Evolutionary conservation across 2,329 filamentous ascomycete genomes (phyloP), one percentile per base, ranked within the genome.

Genomic region (Phoma sp.): DNA sequence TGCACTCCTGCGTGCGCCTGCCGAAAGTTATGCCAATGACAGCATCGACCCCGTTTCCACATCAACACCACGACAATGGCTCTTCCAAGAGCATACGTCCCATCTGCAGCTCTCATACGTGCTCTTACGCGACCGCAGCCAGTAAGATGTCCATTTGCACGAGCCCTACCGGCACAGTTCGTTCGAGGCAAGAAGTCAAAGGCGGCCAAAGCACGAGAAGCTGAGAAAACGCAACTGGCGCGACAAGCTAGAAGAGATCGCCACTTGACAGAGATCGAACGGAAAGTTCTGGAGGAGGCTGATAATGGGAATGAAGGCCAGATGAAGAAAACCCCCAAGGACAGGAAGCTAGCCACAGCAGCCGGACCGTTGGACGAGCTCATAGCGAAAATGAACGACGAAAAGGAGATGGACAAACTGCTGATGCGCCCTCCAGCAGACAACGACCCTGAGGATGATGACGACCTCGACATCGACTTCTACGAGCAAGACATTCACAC

Each of bases 401-500:
- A 35, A 3, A 41, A 44, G 5, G 19, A 39, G 15, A 39, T 48
- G 6, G 52, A 61, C 12, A 58, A 51, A 4, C 12, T 13, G 24
- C 36, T 46, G 10, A 58, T 60, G 8, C 17, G 35, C 15, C 36
- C 38, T 1, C 41, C 24, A 6, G 13, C 31, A 12, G 13, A 45
- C 2, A n/a, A 45, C 1, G 12, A 38, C 2, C 35, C 51, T 17
- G 40, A 69, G 33, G 51, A 64, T 9, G 61, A 62, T n/a, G 58
- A 67, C 8, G 36, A 67, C 3, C 60, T 63, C 6, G 53, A 41
- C 29, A 65, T 74, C 17, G 60, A 60, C 29, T 70, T 62, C 53
- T 74, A 69, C 38, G 72, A 74, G 55, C 61, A 67, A 38, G 72
- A 75, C 43, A 40, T 65, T 29, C 63, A 65, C 35, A 66, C 57